phyloP scores from a whole-genome alignment of 2,329 filamentous ascomycete genomes.

The Paramyrothecium roridum region DNA sequence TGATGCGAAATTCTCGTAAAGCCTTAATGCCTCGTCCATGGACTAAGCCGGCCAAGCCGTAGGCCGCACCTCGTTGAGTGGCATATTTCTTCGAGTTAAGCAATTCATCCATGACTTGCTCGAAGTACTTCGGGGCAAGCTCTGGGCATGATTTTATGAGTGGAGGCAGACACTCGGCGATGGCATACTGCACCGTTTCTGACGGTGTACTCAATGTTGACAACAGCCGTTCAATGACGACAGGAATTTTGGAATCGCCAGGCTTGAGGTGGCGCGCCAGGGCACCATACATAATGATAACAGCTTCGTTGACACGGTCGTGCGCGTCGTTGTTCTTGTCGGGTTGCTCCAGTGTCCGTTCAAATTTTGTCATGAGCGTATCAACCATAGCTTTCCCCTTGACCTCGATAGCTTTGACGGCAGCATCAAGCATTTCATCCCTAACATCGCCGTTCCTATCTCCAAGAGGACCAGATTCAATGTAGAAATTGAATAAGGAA shows the following conservation, averaged over 20 bases:
- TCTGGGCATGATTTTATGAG: constrained; percentile 79
- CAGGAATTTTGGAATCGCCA: constrained; percentile 83
- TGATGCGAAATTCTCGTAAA: constrained; percentile 80
- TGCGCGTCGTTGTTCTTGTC: constrained; percentile 77
- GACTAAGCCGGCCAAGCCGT: constrained; percentile 88
- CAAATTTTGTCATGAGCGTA: constrained; percentile 87
- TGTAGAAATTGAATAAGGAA: constrained; percentile 78
- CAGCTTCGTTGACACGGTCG: constrained; percentile 92
- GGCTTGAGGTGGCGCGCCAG: constrained; percentile 80
- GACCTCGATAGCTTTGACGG: constrained; percentile 73
- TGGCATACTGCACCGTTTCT: constrained; percentile 94
- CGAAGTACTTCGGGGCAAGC: constrained; percentile 75
- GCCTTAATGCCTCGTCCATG: constrained; percentile 81
- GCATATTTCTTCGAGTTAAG: constrained; percentile 88
- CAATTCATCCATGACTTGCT: constrained; percentile 77
- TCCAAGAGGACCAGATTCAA: constrained; percentile 81
- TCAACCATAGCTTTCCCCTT: constrained; percentile 84
- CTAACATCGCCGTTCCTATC: constrained; percentile 77
- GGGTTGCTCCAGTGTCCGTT: constrained; percentile 79
- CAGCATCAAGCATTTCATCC: constrained; percentile 87
- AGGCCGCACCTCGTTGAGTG: constrained; percentile 87
- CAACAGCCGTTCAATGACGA: constrained; percentile 82
- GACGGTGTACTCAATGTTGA: constrained; percentile 90
- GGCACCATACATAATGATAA: constrained; percentile 96
- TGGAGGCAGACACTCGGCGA: constrained; percentile 89